A percentile compares a stretch with the other conserved stretches of the same genome.
Evolutionary conservation across 352 stramenopile species (phyloP).

Genomic region (Globisporangium heterothallicum): DNA sequence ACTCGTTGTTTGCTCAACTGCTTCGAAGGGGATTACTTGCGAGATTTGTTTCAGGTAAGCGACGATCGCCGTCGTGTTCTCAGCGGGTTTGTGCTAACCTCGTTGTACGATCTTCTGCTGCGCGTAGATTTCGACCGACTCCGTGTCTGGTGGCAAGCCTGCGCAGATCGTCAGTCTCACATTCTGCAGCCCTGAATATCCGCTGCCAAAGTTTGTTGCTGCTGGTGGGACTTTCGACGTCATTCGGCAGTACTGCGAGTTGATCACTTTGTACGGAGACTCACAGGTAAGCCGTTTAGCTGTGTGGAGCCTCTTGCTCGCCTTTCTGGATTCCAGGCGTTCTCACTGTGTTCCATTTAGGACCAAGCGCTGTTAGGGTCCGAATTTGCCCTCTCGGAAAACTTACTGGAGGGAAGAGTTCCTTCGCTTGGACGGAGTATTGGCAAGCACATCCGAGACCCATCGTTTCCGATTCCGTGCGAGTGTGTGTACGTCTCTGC

Average conservation of each 20-base stretch:
- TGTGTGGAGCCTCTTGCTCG: not conserved
- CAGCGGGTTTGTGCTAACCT: too few relatives aligned
- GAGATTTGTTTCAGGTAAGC: slow-evolving; percentile 15
- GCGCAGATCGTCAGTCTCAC: slow-evolving; percentile 25
- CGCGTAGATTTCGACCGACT: slow-evolving; percentile 8
- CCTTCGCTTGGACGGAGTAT: slow-evolving; percentile 17
- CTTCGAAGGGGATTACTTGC: slow-evolving; percentile 11
- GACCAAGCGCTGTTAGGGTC: slow-evolving; percentile 15
- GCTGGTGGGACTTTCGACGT: slow-evolving; percentile 30
- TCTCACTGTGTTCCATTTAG: not conserved
- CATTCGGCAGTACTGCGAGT: slow-evolving; percentile 30
- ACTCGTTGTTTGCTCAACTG: slow-evolving; percentile 17
- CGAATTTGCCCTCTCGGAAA: slow-evolving; percentile 10
- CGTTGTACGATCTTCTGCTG: too few relatives aligned
- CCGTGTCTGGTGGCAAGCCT: slow-evolving; percentile 1
- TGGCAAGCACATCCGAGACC: slow-evolving; percentile 13
- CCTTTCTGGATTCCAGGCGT: not conserved
- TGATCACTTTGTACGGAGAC: slow-evolving; percentile 61
- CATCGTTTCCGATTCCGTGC: slow-evolving; percentile 13
- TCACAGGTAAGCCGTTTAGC: slow-evolving; percentile 1
- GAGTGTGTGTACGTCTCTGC: slow-evolving; percentile 12
- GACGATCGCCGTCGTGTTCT: not conserved
- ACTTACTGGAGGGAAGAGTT: slow-evolving; percentile 4
- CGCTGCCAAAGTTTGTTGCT: slow-evolving; percentile 34
- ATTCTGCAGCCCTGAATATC: slow-evolving; percentile 62